Base-by-base conservation (phyloP, 495 filamentous ascomycete genomes). In the Podospora tetraspora region DNA sequence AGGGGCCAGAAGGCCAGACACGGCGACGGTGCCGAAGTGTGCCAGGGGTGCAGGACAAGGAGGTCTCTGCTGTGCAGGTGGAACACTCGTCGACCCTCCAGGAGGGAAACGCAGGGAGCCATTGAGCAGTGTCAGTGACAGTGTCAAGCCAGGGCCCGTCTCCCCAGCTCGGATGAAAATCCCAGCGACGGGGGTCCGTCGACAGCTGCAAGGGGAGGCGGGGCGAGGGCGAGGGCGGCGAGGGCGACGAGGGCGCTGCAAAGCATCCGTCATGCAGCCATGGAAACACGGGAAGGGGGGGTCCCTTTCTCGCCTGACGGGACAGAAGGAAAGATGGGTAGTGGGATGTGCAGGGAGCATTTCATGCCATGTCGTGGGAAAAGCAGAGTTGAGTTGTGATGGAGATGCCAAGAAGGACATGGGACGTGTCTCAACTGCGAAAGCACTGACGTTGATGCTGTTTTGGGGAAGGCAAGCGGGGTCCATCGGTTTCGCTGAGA, bases 11-110 rank as follows among this genome's bases (percentile, higher is more conserved):
- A 5, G 27, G 27, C 27, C 13, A 21, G 23, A 25, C 27, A 27
- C 37, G 60, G 34, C 27, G 25, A 63, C 43, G 59, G 66, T 21
- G 24, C 43, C 43, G 23, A n/a, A 58, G 57, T 21, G 23, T 29
- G 43, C 66, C 64, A 69, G 62, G 61, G 64, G 67, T 61, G 61
- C 67, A 68, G 67, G 67, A 63, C 43, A 52, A 19, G 43, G 43
- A 52, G 43, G 43, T 52, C 43, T 52, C 43, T 52, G 43, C 43
- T 52, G 43, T 52, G 43, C 43, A 52, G 43, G 43, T 52, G 43
- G 43, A 52, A 52, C 43, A 52, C 43, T 8, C 16, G 16, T n/a
- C 43, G 43, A 19, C 43, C 43, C 43, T 52, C 43, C 6, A 52
- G 43, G 43, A 52, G 43, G 43, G 43, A 52, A 52, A 52, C 43